Base-by-base conservation (phyloP, 805 yeast genomes). In the Candida silvatica region DNA sequence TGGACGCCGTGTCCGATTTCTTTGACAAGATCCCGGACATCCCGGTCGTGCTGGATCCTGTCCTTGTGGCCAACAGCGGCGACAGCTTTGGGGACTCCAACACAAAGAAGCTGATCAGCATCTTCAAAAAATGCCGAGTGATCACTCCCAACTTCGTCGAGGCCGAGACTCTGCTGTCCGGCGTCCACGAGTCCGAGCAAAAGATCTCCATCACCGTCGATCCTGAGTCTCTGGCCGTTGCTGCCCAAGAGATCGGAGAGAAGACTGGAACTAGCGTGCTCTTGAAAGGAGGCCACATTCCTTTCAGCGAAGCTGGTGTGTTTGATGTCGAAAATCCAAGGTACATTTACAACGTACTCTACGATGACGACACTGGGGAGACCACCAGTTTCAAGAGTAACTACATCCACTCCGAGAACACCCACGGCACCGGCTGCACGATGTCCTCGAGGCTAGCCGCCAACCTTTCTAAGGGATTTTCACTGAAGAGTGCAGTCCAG, bases 391-490 rank as follows among this genome's bases (percentile, higher is more conserved):
- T 38, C 15, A 30, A 30, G 25, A 35, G 36, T 12, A 12, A 31
- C 27, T 38, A 38, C 20, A 17, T 38, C 12, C 11, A 31, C 12
- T 38, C 41, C 4, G 22, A 56, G 2, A 72, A 79, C 47, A 74
- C 83, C 2, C 95, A 86, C 52, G 96, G 96, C 9, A 83, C 95
- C 3, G 95, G 95, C 1, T 86, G 95, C 56, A 81, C 95, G 0
- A 62, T 86, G 34, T 75, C 92, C 0, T 77, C 94, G 1, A 67
- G 94, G 0, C 77, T 86, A 40, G 78, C 90, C 0, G 75, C 90
- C 3, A 73, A 80, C 43, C 45, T 84, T 18, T 88, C 94, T 3
- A 65, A 65, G 22, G 78, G 77, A 0, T 42, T 48, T 26, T 20
- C 59, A 0, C 47, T 82, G 8, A 42, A 45, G 4, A 64, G 62